A percentile compares a stretch with the other conserved stretches of the same genome.
phyloP scores from a whole-genome alignment of 129 eudicot species.

The Artemisia annua region DNA sequence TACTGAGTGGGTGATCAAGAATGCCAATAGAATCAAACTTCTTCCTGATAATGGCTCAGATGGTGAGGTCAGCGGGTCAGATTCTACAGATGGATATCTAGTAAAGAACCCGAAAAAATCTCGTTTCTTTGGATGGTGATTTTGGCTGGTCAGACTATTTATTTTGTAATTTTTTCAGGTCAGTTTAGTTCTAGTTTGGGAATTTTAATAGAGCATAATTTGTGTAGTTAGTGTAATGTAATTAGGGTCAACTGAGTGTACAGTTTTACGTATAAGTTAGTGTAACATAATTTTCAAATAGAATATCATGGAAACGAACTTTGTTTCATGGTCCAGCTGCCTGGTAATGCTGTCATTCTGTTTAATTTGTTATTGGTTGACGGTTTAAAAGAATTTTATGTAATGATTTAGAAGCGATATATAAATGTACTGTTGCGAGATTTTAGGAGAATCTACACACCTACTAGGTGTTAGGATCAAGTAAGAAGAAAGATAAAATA shows the following conservation, averaged over 20 bases:
- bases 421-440: too few species aligned
- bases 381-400: too few species aligned
- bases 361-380: too few species aligned
- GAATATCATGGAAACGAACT: background rate
- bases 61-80: constrained; percentile 58
- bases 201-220: background rate
- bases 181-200: background rate
- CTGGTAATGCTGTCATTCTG: background rate
- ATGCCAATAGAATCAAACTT: constrained; percentile 63
- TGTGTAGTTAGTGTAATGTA: constrained; percentile 4
- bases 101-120: constrained; percentile 37
- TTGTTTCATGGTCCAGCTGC: background rate
- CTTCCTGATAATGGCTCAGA: constrained; percentile 51
- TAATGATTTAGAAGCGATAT: too few species aligned
- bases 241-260: background rate
- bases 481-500: too few species aligned
- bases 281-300: background rate
- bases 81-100: constrained; percentile 62
- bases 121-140: constrained; percentile 48
- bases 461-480: too few species aligned
- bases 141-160: too few species aligned
- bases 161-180: background rate
- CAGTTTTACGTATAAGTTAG: background rate
- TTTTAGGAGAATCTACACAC: too few species aligned
- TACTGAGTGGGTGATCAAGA: constrained; percentile 70